Conservation (phyloP, 345 rosid genomes). For the Jatropha curcas region DNA sequence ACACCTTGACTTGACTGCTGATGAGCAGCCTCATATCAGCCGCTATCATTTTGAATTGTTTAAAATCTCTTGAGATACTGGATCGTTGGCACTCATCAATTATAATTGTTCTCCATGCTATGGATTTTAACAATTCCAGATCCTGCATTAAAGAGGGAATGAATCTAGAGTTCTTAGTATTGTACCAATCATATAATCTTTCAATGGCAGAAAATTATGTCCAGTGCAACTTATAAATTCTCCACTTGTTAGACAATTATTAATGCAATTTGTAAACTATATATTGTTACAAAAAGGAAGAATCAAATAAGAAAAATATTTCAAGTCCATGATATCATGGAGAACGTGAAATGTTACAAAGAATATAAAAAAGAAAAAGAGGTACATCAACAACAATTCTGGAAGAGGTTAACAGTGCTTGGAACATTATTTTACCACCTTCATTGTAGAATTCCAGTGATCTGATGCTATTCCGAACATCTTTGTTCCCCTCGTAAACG, state of each 20-base stretch:
- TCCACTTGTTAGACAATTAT: too few species aligned
- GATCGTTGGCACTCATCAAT: conserved; percentile 12
- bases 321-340: too few species aligned
- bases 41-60: not conserved
- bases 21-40: conserved; percentile 10
- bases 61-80: not conserved
- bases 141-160: conserved; percentile 12
- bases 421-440: conserved; percentile 2
- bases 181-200: not conserved
- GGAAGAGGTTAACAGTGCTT: conserved; percentile 5
- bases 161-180: not conserved
- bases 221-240: not conserved
- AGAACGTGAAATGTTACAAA: not conserved
- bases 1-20: conserved; percentile 12
- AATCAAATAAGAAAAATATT: not conserved
- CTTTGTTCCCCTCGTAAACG: conserved; percentile 10
- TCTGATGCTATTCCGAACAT: conserved; percentile 6
- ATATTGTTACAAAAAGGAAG: not conserved
- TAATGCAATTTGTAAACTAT: not conserved
- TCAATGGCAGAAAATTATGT: not conserved
- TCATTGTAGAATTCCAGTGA: conserved; percentile 5
- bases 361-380: not conserved
- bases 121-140: conserved; percentile 7
- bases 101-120: conserved; percentile 3
- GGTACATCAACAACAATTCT: conserved; percentile 5